Base-by-base conservation (phyloP, 352 stramenopile species). In the Phytophthora idaei region DNA sequence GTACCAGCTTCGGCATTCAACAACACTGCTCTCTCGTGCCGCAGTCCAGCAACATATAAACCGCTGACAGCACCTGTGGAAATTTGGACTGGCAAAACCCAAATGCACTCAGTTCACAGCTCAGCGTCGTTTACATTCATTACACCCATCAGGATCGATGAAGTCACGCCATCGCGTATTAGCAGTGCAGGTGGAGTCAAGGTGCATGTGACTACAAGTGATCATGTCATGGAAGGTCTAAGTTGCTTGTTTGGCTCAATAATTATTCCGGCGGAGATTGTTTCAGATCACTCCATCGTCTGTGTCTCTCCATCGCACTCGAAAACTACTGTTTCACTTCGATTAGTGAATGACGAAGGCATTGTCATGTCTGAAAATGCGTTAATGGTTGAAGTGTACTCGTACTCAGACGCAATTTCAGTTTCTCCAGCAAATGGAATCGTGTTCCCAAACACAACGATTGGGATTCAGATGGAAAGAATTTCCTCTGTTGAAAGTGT, bases 351-450 rank as follows among this genome's bases (percentile, higher is more conserved):
- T 27, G 34, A 50, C 7, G 55, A 57, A 5, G 17, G 25, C 31
- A 37, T 17, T 17, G 39, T 63, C 5, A 41, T 80, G 10, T 85
- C 78, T 31, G 64, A 79, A 55, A 89, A 89, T 17, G 66, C 71
- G 4, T 4, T 85, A 21, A 50, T 73, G 25, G 53, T 89, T 9
- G 64, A 80, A 46, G 76, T 73, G 53, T 74, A 77, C 44, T 46
- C 28, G 21, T 53, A 53, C 3, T 2, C 47, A 31, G 61, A 56
- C 2, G 10, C 32, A 7, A 53, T 65, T 34, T 54, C 21, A 3
- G 42, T 87, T 11, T 66, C 55, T 28, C 73, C 78, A 37, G 41
- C 47, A 0, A 78, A 67, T 61, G 61, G 71, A 5, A 61, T 87
- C 5, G 50, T 89, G 15, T 68, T 81, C 39, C 48, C 44, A 9